Conservation (phyloP, 129 eudicot genomes). For the Ambrosia trifida region DNA sequence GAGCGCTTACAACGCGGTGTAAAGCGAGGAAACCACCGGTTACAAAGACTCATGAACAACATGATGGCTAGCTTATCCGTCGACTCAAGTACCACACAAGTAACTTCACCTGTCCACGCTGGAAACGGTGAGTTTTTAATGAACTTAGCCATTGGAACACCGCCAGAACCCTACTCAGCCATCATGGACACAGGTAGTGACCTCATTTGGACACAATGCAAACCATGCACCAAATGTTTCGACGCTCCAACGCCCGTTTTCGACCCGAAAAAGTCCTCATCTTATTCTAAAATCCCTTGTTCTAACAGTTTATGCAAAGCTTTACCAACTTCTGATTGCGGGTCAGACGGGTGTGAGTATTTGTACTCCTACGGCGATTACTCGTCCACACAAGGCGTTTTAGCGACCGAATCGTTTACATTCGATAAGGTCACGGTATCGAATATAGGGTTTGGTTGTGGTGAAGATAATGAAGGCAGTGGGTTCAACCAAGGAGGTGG, state of each 20-base stretch:
- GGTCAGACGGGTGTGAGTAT: constrained; percentile 54
- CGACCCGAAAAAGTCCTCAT: constrained; percentile 64
- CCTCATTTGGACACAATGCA: constrained; percentile 85
- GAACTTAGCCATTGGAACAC: constrained; percentile 76
- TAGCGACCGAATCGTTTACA: constrained; percentile 71
- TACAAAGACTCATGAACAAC: constrained; percentile 42
- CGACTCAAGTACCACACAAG: constrained; percentile 27
- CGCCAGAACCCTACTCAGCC: constrained; percentile 53
- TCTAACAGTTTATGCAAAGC: constrained; percentile 53
- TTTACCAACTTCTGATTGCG: constrained; percentile 48
- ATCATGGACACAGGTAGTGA: constrained; percentile 92
- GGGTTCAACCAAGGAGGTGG: constrained; percentile 85
- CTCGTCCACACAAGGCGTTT: constrained; percentile 62
- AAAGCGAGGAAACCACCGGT: constrained; percentile 54
- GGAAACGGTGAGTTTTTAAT: constrained; percentile 88
- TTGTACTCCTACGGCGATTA: constrained; percentile 73
- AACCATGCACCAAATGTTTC: constrained; percentile 74
- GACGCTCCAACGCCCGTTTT: constrained; percentile 68
- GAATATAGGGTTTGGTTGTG: constrained; percentile 75
- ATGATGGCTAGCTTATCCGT: constrained; percentile 37
- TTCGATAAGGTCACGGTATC: constrained; percentile 53
- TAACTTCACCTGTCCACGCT: constrained; percentile 49
- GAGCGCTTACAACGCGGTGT: constrained; percentile 67
- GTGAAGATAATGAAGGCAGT: constrained; percentile 67
- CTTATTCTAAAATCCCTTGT: constrained; percentile 55